Base-by-base conservation (phyloP, 768 basidiomycete genomes). In the Podaxis carcinomalis region DNA sequence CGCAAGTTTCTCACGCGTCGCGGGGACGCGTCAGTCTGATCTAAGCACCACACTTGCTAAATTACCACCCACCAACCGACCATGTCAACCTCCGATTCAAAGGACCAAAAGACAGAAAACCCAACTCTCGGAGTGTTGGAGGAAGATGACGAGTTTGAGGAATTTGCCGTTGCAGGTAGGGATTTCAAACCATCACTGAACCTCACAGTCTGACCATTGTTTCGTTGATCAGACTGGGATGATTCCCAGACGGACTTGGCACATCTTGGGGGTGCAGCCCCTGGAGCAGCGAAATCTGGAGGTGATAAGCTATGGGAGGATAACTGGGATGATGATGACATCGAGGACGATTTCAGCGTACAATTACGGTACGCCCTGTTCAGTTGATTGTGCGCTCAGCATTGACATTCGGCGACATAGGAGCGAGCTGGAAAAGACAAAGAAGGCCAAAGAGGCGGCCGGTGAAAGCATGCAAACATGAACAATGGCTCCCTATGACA, bases 301-400 rank as follows among this genome's bases (percentile, higher is more conserved):
- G 90, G 91, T 16, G 88, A 97, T 73, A 92, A 94, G 69, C 78
- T 99, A 10, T 99, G 97, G 97, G 97, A 99, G 78, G 97, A 98
- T 67, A 98, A 98, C 72, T 99, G 97, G 97, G 97, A 99, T 69
- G 97, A 99, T 68, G 97, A 99, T 75, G 96, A 98, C 74, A 88
- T 97, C 63, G 96, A 96, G 72, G 95, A 98, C 67, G 94, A 97
- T 66, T 99, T 99, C 71, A 95, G 93, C 68, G 87, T 92, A 56
- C 94, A 97, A 75, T 78, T 99, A 66, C 86, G 97, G 97, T 95
- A 70, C 67, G 90, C 21, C 16, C 25, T n/a, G 27, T 55, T 10
- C 23, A 27, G 3, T 44, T 16, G 14, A 36, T 19, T 3, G 21
- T 50, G 4, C 14, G 25, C 44, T 13, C 2, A 10, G 14, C 16